Base-by-base conservation (phyloP, 2,329 filamentous ascomycete genomes). In the Shiraia sp. region DNA sequence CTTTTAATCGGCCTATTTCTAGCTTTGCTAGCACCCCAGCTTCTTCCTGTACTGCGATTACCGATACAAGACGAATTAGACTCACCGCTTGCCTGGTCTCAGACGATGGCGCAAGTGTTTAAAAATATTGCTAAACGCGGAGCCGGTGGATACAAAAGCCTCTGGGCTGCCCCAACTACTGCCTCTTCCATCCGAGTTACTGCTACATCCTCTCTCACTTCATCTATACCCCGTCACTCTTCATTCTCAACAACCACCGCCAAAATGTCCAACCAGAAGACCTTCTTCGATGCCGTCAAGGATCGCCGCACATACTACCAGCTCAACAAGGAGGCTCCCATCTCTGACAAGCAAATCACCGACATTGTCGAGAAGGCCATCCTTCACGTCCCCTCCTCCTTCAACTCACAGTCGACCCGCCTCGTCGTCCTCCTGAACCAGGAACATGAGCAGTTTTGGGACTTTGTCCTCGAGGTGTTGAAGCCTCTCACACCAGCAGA, bases 371-470 rank as follows among this genome's bases (percentile, higher is more conserved):
- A 74, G 37, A 61, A 74, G 43, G 77, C 82, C 40, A 75, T 93
- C 55, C 75, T 82, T 45, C 78, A 90, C 68, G 78, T 86, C 2
- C 91, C 91, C 29, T 86, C 82, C 37, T 83, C 85, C 52, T 96
- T 96, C 85, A 96, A 96, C 82, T 87, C 83, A 29, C 91, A 96
- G 76, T 83, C 83, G 55, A 86, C 88, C 55, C 85, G 91, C 45
- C 74, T 87, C 44, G 80, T 95, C 33, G 80, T 96, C 36, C 81
- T 96, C 40, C 79, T 93, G 62, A 85, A 87, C 61, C 81, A 80
- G 49, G 87, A 96, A 71, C 91, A 96, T 76, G 84, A 90, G 60
- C 86, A 87, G 75, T 82, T 95, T 57, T 96, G 91, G 92, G 85
- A 89, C 66, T 77, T 90, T 45, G 79, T 83, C 40, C 71, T 75